Evolutionary conservation across 345 rosid genomes (phyloP).

Genomic region (Stellera chamaejasme): DNA sequence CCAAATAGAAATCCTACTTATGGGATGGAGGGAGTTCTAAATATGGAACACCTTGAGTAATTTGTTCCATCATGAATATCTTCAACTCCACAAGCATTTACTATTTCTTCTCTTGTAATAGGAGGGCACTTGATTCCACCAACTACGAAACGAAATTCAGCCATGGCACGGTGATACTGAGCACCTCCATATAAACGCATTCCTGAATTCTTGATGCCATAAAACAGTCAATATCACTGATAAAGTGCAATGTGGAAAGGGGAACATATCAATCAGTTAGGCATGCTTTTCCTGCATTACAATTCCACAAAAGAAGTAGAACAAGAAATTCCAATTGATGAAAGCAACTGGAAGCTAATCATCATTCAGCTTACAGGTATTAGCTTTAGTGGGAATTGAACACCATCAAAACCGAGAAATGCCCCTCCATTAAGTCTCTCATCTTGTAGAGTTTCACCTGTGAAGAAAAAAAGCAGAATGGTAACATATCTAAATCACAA

Average conservation of each 20-base stretch:
- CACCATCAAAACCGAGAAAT: constrained; percentile 72
- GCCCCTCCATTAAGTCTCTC: constrained; percentile 83
- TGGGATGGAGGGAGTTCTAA: neutral
- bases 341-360: neutral
- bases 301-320: constrained; percentile 8
- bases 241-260: constrained; percentile 1
- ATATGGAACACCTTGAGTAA: constrained; percentile 62
- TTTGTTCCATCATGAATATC: constrained; percentile 97
- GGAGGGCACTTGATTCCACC: constrained; percentile 93
- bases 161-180: constrained; percentile 94
- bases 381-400: constrained; percentile 78
- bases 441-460: constrained; percentile 86
- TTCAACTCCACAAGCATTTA: constrained; percentile 95
- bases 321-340: constrained; percentile 7
- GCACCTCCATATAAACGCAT: constrained; percentile 99
- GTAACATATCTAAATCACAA: neutral
- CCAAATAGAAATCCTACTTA: too few species aligned
- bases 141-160: constrained; percentile 88
- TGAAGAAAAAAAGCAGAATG: constrained; percentile 10
- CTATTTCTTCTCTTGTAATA: constrained; percentile 89
- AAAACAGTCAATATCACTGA: constrained; percentile 2
- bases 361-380: constrained; percentile 58
- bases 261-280: neutral
- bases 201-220: constrained; percentile 59
- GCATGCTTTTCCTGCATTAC: neutral